Evolutionary conservation across 352 stramenopile species (phyloP), one percentile per base, ranked within the genome.

Genomic region (Phytopythium sindhum): DNA sequence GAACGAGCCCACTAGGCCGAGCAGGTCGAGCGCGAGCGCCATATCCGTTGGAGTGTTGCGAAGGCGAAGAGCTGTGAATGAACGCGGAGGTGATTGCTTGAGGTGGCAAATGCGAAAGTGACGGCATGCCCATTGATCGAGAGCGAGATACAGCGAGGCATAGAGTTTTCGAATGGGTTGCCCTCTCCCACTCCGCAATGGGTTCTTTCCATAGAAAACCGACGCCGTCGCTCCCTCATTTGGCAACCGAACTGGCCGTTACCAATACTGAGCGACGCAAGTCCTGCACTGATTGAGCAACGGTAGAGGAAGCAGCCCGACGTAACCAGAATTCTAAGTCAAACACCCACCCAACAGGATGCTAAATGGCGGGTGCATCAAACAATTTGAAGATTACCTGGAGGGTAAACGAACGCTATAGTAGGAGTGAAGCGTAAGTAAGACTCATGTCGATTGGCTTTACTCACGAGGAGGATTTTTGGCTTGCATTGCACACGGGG

Each of bases 1-100:
- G 68, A 88, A 87, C 29, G 77, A 88, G 37, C 77, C 79, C 14
- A 78, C 60, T 56, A 90, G 73, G 17, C 81, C 81, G 47, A 88
- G 63, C 44, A 82, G 69, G 63, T 86, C 73, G 66, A 67, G 86
- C 26, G 73, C 68, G 29, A 70, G 72, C 47, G 71, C 57, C 60
- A 69, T 70, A 28, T 64, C 17, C 10, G 29, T 12, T 21, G 28
- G 7, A 14, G 8, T n/a, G n/a, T n/a, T n/a, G n/a, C n/a, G n/a
- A n/a, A n/a, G n/a, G n/a, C n/a, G n/a, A 7, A 19, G n/a, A 48
- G 42, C 42, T 5, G 12, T 24, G 42, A 17, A 26, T 4, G 41
- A 23, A 21, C 41, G 42, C 42, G 19, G 23, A 9, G 45, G 10
- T 17, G n/a, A 19, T 19, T 23, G 10, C 23, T 29, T n/a, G 23